Evolutionary conservation across 371 early-diverging fungal species (phyloP).

Genomic region (Saksenaea vasiformis): DNA sequence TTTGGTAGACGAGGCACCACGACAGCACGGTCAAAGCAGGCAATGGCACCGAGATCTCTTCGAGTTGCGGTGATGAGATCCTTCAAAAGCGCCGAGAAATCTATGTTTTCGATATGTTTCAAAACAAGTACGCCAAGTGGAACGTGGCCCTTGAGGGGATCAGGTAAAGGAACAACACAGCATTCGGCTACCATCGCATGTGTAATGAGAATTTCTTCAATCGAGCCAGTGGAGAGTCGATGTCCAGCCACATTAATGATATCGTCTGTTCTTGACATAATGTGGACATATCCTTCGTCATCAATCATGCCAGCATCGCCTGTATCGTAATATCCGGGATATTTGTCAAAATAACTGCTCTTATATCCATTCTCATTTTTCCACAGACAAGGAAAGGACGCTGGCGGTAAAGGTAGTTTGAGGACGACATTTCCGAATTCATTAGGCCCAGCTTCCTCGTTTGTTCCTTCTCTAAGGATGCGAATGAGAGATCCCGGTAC

Average conservation of each 20-base stretch:
- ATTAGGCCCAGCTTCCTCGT: conserved; percentile 52
- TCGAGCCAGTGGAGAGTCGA: conserved; percentile 88
- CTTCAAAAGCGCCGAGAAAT: conserved; percentile 34
- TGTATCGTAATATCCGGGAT: conserved; percentile 86
- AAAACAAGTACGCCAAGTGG: conserved; percentile 67
- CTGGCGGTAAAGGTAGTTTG: conserved; percentile 83
- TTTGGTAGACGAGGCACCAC: conserved; percentile 85
- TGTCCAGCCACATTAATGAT: conserved; percentile 95
- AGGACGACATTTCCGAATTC: conserved; percentile 78
- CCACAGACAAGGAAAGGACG: conserved; percentile 74
- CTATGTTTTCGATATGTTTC: conserved; percentile 26
- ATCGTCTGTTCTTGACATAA: conserved; percentile 91
- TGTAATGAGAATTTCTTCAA: conserved; percentile 80
- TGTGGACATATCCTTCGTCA: conserved; percentile 72
- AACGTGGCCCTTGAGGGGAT: conserved; percentile 70
- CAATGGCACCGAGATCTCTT: conserved; percentile 75
- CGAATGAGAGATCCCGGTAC: conserved; percentile 79
- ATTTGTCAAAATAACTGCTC: conserved; percentile 74
- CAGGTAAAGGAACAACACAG: conserved; percentile 69
- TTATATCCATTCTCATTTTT: conserved; percentile 77
- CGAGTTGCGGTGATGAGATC: conserved; percentile 58
- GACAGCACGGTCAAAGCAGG: conserved; percentile 68
- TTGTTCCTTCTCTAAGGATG: conserved; percentile 56
- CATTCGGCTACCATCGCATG: conserved; percentile 79
- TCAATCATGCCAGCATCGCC: conserved; percentile 85